A percentile compares a stretch with the other conserved stretches of the same genome.
Evolutionary conservation across 768 basidiomycete genomes (phyloP).

Genomic region (Trametes cinnabarina): DNA sequence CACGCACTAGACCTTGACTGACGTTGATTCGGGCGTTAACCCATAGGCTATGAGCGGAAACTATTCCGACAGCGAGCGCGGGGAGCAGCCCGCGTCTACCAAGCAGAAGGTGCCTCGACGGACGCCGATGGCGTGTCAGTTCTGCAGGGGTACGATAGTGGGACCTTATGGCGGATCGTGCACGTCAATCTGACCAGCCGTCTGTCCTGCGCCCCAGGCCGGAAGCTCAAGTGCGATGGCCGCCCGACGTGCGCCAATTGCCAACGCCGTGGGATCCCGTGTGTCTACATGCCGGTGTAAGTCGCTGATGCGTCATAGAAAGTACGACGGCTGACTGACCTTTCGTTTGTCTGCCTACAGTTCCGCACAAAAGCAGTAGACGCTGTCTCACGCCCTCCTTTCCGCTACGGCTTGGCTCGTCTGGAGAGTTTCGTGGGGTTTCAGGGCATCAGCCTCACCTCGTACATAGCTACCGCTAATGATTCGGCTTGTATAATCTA

Average conservation of each 20-base stretch:
- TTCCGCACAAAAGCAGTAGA: constrained; percentile 14
- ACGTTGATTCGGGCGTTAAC: not conserved
- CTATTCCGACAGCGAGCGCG: constrained; percentile 17
- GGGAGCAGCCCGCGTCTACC: constrained; percentile 4
- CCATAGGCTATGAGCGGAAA: constrained; percentile 2
- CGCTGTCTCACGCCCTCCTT: not conserved
- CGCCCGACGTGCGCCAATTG: constrained; percentile 67
- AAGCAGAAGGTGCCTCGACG: constrained; percentile 35
- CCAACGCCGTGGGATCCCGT: constrained; percentile 54
- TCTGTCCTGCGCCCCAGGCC: constrained; percentile 37
- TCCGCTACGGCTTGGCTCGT: constrained; percentile 4
- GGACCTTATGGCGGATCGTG: not conserved
- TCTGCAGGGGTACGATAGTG: constrained; percentile 55
- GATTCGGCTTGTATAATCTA: constrained; percentile 9
- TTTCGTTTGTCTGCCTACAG: not conserved
- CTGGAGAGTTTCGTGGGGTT: not conserved
- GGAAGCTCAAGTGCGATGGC: constrained; percentile 76
- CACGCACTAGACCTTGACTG: not conserved
- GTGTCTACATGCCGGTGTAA: constrained; percentile 65
- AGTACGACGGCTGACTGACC: not conserved
- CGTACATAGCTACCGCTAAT: constrained; percentile 13
- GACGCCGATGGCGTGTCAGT: constrained; percentile 71
- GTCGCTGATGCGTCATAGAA: constrained; percentile 26
- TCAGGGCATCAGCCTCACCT: not conserved
- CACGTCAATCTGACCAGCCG: not conserved